These are phyloP conservation scores for Rhodotorula sp. DNA, from an alignment of 1,284 basidiomycete genomes.

Conservation along the genomic window DNA sequence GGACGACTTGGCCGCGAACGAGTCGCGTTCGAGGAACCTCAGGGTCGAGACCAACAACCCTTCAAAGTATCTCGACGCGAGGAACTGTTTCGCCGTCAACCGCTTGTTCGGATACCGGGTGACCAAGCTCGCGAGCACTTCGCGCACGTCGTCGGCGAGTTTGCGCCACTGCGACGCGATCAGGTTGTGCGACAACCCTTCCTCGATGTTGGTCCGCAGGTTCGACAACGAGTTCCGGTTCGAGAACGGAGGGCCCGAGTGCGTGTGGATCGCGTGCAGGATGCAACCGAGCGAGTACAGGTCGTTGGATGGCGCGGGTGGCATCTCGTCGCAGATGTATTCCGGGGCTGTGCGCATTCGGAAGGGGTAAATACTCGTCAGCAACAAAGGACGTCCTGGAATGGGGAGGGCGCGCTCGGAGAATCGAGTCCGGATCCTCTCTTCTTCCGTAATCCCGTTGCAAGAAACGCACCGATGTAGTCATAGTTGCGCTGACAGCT, in stretches of 20 bases:
- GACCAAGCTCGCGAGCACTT: conserved; percentile 70
- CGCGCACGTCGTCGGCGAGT: conserved; percentile 50
- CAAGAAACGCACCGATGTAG: conserved; percentile 70
- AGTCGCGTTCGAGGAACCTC: conserved; percentile 92
- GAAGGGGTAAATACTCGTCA: too few relatives aligned
- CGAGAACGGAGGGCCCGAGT: conserved; percentile 80
- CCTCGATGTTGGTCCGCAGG: conserved; percentile 74
- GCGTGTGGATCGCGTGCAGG: conserved; percentile 84
- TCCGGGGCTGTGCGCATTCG: conserved; percentile 70
- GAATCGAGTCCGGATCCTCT: too few relatives aligned
- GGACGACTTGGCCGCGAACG: conserved; percentile 86
- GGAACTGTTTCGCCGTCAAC: conserved; percentile 70
- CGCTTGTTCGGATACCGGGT: conserved; percentile 72
- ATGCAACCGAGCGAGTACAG: conserved; percentile 92
- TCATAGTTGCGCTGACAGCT: conserved; percentile 91
- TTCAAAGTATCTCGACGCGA: conserved; percentile 75
- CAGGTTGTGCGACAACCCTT: conserved; percentile 46
- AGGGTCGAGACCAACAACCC: conserved; percentile 95
- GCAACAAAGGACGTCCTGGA: too few relatives aligned
- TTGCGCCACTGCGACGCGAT: conserved; percentile 43
- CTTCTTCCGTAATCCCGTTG: too few relatives aligned
- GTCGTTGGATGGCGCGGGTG: conserved; percentile 79
- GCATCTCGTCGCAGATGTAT: conserved; percentile 80
- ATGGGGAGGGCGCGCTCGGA: too few relatives aligned
- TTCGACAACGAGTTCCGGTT: conserved; percentile 79